Evolutionary conservation across 1,284 basidiomycete genomes (phyloP).

Genomic region (Cryptococcus sp.): DNA sequence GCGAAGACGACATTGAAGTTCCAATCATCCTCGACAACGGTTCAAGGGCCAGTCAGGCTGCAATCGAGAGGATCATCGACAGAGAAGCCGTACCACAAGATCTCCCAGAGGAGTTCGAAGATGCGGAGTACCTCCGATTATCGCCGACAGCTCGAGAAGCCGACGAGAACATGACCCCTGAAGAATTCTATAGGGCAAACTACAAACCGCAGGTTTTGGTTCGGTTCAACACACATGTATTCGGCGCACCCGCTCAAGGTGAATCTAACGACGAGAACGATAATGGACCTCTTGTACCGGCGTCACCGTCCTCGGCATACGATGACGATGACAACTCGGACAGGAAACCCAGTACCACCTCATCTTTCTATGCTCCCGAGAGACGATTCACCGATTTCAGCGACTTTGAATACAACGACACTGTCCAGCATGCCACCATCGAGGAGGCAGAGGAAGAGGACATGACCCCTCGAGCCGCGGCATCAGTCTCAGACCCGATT

Average conservation of each 20-base stretch:
- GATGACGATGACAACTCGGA: background rate
- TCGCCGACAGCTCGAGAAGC: background rate
- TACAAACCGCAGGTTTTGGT: slow-evolving; percentile 14
- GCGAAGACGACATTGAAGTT: background rate
- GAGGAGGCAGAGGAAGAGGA: background rate
- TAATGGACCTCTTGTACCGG: background rate
- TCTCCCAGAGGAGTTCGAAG: background rate
- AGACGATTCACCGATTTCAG: background rate
- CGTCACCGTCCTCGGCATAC: background rate
- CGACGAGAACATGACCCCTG: slow-evolving; percentile 1
- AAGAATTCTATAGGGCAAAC: background rate
- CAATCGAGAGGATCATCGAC: background rate
- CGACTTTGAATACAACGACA: background rate
- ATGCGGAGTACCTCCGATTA: background rate
- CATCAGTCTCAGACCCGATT: too few relatives aligned
- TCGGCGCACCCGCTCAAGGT: background rate
- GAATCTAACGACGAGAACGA: too few relatives aligned
- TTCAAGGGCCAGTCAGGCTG: background rate
- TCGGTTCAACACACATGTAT: slow-evolving; percentile 16
- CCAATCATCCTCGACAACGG: background rate
- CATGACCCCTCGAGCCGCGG: background rate
- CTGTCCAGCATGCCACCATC: background rate
- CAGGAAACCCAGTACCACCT: background rate
- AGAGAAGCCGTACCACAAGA: slow-evolving; percentile 9
- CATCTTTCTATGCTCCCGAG: background rate